phyloP scores from a whole-genome alignment of 805 yeast genomes.

The Kregervanrija fluxuum region DNA sequence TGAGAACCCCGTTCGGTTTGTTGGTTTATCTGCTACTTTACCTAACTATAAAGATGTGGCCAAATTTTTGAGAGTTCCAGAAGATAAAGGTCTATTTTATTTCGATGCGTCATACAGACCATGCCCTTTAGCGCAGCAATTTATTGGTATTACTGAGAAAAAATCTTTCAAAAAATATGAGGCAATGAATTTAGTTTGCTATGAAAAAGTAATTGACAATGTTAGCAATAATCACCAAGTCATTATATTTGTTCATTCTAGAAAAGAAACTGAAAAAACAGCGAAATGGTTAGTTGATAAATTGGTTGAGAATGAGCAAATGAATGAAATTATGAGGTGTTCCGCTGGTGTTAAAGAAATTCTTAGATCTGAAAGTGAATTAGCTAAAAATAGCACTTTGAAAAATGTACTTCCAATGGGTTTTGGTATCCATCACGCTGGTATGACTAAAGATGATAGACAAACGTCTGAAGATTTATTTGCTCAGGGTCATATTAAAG shows the following conservation, averaged over 20 bases:
- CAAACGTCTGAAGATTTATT: constrained; percentile 76
- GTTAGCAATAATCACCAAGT: constrained; percentile 63
- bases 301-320: constrained; percentile 47
- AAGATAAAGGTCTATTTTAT: constrained; percentile 56
- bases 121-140: constrained; percentile 85
- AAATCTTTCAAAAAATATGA: constrained; percentile 67
- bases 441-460: constrained; percentile 66
- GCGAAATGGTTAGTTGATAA: constrained; percentile 67
- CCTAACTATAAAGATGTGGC: constrained; percentile 90
- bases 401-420: constrained; percentile 61
- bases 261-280: constrained; percentile 84
- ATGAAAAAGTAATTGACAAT: constrained; percentile 66
- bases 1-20: constrained; percentile 46
- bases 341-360: constrained; percentile 58
- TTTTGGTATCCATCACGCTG: constrained; percentile 90
- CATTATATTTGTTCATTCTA: constrained; percentile 86
- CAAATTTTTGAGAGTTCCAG: constrained; percentile 61
- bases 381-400: constrained; percentile 44
- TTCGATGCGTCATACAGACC: constrained; percentile 86
- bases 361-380: constrained; percentile 54
- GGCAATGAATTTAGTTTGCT: constrained; percentile 89
- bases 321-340: constrained; percentile 34
- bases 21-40: constrained; percentile 88
- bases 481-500: constrained; percentile 80
- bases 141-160: constrained; percentile 80